A percentile compares a stretch with the other conserved stretches of the same genome.
phyloP scores from a whole-genome alignment of 176 grass and related monocot species.

The Microstegium vimineum region DNA sequence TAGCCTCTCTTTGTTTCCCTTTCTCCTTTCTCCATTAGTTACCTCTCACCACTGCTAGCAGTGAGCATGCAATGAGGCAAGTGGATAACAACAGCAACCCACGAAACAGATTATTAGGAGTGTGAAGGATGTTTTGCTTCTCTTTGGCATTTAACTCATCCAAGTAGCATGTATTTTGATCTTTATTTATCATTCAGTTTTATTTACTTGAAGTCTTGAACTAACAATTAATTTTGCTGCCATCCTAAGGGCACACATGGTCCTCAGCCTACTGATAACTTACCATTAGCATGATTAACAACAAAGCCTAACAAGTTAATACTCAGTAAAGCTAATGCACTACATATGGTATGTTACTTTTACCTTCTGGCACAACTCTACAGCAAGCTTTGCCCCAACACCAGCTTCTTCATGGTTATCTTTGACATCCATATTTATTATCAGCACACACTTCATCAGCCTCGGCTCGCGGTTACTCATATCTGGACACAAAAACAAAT shows the following conservation, averaged over 20 bases:
- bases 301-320: neutral
- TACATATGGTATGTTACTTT: constrained; percentile 11
- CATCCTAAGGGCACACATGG: neutral
- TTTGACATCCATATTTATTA: constrained; percentile 99
- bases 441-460: constrained; percentile 61
- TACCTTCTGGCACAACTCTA: constrained; percentile 88
- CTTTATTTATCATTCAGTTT: constrained; percentile 16
- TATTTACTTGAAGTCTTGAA: constrained; percentile 3
- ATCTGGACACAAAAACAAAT: constrained; percentile 52
- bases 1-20: too few relatives aligned
- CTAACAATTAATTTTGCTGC: neutral
- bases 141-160: neutral
- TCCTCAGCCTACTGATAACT: neutral
- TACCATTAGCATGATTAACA: constrained; percentile 2
- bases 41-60: too few relatives aligned
- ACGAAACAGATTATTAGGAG: too few relatives aligned
- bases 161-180: neutral
- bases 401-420: constrained; percentile 99
- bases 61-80: too few relatives aligned
- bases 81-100: too few relatives aligned
- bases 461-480: constrained; percentile 74
- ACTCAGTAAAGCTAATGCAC: neutral
- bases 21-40: too few relatives aligned
- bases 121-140: too few relatives aligned
- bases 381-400: constrained; percentile 88